Base-by-base conservation (phyloP, 1,284 basidiomycete genomes). In the Rhodotorula sp. region DNA sequence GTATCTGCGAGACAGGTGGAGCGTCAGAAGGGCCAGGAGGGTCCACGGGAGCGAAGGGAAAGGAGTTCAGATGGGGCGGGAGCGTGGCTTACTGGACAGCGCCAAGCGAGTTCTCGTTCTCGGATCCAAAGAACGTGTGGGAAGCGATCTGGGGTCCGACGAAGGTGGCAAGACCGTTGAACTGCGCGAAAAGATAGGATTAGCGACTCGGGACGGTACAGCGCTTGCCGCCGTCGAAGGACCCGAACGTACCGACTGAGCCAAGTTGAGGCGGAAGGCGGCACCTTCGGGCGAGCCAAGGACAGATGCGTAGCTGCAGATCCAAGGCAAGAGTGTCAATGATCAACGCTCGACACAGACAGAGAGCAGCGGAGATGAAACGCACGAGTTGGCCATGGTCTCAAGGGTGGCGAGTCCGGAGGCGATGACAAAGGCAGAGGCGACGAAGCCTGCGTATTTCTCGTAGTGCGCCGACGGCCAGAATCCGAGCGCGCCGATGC, bases 61-160 rank as follows among this genome's bases (percentile, higher is more conserved):
- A 14, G 38, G 10, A 14, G 10, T 43, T 43, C 38, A 1, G 1
- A 43, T 14, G 38, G 34, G 38, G 38, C 50, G 1, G 21, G 50
- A 16, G 2, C 18, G 50, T 21, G 12, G 15, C 50, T 23, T 28
- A 92, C 82, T 92, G 90, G 21, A 92, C 88, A 58, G 31, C 21
- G 1, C 16, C 23, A 43, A 67, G 60, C 47, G 57, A 56, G 8
- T 50, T n/a, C n/a, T 90, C 87, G 65, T 81, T 84, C 3, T 86
- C 8, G 1, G n/a, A 89, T 21, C 67, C 61, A 10, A 61, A 43
- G 63, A 67, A 67, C n/a, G 66, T 67, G 34, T 67, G 34, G 23
- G 88, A 87, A 31, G 90, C 90, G 77, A 92, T 92, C 76, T 92
- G 85, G 38, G 91, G 90, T 0, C 91, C 91, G 31, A 88, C 84